phyloP scores from a whole-genome alignment of 805 yeast genomes.

The Brettanomyces custersianus region DNA sequence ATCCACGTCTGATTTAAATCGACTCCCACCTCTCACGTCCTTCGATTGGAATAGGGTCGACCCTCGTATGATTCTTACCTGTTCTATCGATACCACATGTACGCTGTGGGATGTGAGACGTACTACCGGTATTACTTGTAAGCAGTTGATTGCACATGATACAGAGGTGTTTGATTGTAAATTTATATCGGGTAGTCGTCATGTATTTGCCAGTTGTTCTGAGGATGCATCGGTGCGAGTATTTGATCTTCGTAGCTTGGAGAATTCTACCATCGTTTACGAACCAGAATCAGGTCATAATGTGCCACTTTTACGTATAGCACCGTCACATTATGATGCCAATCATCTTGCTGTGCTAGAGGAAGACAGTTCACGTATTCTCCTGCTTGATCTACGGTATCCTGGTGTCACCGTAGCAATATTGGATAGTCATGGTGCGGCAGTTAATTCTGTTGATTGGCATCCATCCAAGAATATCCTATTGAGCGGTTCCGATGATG shows the following conservation, averaged over 20 bases:
- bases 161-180: slow-evolving; percentile 90
- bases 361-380: slow-evolving; percentile 53
- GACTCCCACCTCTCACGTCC: slow-evolving; percentile 82
- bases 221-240: slow-evolving; percentile 93
- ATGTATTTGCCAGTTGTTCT: slow-evolving; percentile 85
- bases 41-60: slow-evolving; percentile 86
- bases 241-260: slow-evolving; percentile 80
- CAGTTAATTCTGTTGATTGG: slow-evolving; percentile 75
- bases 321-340: slow-evolving; percentile 71
- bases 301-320: slow-evolving; percentile 62
- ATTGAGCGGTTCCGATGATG: slow-evolving; percentile 59
- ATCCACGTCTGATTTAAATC: slow-evolving; percentile 33
- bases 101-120: slow-evolving; percentile 85
- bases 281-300: slow-evolving; percentile 35
- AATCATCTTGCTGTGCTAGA: slow-evolving; percentile 81
- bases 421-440: slow-evolving; percentile 56
- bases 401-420: slow-evolving; percentile 77
- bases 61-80: slow-evolving; percentile 64
- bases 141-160: slow-evolving; percentile 95
- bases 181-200: slow-evolving; percentile 63
- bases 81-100: slow-evolving; percentile 93
- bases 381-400: slow-evolving; percentile 74
- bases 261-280: slow-evolving; percentile 90
- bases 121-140: slow-evolving; percentile 60
- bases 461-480: slow-evolving; percentile 65